A percentile compares a stretch with the other conserved stretches of the same genome.
Evolutionary conservation across 495 filamentous ascomycete species (phyloP).

Genomic region (Penicillium cinerascens): DNA sequence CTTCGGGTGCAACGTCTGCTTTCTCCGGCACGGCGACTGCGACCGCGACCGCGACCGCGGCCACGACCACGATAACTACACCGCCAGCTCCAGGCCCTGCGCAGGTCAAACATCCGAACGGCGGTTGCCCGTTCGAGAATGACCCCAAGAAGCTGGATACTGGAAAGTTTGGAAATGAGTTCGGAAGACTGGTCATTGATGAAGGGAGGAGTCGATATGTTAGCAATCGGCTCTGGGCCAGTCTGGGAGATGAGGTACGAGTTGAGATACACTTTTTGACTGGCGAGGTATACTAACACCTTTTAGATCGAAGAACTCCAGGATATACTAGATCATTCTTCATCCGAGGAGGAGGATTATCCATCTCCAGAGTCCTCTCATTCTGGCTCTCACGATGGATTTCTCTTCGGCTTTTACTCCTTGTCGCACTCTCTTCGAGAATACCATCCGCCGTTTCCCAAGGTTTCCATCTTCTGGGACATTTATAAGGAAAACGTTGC

Average conservation of each 20-base stretch:
- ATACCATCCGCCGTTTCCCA: conserved; percentile 54
- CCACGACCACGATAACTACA: conserved; percentile 2
- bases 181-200: conserved; percentile 80
- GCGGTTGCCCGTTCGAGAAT: conserved; percentile 30
- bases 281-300: conserved; percentile 3
- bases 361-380: conserved; percentile 54
- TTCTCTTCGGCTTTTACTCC: conserved; percentile 67
- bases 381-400: conserved; percentile 61
- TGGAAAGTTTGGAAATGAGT: conserved; percentile 56
- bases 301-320: conserved; percentile 67
- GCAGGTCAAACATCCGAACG: conserved; percentile 12
- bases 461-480: conserved; percentile 66
- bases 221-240: conserved; percentile 87
- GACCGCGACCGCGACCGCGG: neutral
- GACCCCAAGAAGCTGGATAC: conserved; percentile 24
- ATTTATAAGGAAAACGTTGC: conserved; percentile 69
- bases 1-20: neutral
- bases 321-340: conserved; percentile 63
- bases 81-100: neutral
- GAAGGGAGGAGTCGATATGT: conserved; percentile 82
- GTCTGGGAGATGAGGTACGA: conserved; percentile 75
- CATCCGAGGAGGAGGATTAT: conserved; percentile 60
- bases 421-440: conserved; percentile 44
- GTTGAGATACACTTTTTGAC: neutral
- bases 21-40: neutral